These are phyloP conservation scores for Akebia trifoliata DNA, from an alignment of 164 flowering plant species.

Conservation along the genomic window DNA sequence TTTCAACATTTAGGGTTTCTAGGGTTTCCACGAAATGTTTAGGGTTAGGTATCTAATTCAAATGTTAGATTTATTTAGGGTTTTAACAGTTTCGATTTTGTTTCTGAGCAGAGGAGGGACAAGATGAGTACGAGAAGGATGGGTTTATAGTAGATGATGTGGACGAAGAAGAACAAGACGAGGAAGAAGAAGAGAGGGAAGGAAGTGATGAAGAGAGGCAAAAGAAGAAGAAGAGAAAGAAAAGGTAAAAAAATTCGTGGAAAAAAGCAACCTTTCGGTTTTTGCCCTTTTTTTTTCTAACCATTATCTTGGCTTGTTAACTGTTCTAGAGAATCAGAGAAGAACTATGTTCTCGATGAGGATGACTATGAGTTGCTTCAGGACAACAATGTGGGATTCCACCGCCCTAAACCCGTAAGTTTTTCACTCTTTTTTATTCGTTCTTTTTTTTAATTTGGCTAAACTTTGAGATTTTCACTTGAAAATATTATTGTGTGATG, in stretches of 20 bases:
- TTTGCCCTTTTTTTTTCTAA: neutral
- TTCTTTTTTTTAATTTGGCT: neutral
- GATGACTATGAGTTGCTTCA: constrained; percentile 90
- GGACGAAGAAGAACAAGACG: constrained; percentile 66
- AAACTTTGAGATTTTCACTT: too few relatives aligned
- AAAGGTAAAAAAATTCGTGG: constrained; percentile 33
- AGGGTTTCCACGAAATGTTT: neutral
- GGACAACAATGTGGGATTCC: constrained; percentile 63
- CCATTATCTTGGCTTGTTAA: neutral
- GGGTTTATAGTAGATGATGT: constrained; percentile 90
- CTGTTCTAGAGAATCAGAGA: constrained; percentile 54
- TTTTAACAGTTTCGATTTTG: neutral
- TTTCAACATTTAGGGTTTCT: constrained; percentile 31
- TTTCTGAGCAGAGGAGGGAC: constrained; percentile 56
- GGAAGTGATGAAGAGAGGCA: constrained; percentile 57
- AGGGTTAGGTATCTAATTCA: neutral
- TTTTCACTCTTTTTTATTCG: neutral
- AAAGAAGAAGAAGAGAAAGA: constrained; percentile 79
- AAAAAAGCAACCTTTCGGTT: neutral
- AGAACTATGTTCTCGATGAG: constrained; percentile 70
- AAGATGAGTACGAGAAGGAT: constrained; percentile 91
- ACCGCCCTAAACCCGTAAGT: constrained; percentile 50
- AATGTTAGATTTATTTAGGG: neutral
- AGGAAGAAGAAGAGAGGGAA: constrained; percentile 44
- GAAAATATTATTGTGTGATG: neutral